These are phyloP conservation scores for Usnea hakonensis DNA, from an alignment of 495 filamentous ascomycete species.

Conservation along the genomic window DNA sequence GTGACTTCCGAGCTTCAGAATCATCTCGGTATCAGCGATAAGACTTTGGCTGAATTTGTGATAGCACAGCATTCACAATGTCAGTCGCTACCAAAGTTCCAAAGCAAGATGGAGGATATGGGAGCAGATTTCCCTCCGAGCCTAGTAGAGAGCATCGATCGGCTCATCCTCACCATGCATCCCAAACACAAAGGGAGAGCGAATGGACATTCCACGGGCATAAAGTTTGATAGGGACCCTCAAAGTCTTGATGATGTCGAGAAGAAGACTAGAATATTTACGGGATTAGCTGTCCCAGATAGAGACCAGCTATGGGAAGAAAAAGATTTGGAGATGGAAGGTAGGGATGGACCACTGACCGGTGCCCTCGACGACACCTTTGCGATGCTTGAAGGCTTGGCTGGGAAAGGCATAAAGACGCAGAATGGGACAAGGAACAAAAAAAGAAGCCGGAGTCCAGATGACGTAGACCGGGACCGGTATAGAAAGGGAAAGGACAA, in stretches of 20 bases:
- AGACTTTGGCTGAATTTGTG: conserved; percentile 90
- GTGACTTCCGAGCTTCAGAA: conserved; percentile 92
- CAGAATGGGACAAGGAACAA: conserved; percentile 36
- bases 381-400: conserved; percentile 79
- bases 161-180: conserved; percentile 81
- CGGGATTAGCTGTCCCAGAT: conserved; percentile 83
- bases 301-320: conserved; percentile 54
- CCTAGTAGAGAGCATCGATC: conserved; percentile 84
- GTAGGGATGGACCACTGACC: conserved; percentile 31
- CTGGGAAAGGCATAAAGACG: conserved; percentile 53
- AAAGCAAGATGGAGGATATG: conserved; percentile 60
- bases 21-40: conserved; percentile 86
- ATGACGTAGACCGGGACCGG: conserved; percentile 46
- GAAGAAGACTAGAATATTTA: conserved; percentile 72
- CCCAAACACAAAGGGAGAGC: conserved; percentile 53
- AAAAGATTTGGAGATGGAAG: conserved; percentile 31
- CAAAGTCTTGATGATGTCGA: conserved; percentile 43
- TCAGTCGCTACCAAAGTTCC: conserved; percentile 58
- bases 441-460: conserved; percentile 71
- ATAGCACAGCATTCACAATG: conserved; percentile 83
- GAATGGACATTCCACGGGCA: conserved; percentile 18
- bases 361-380: conserved; percentile 90
- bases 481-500: conserved; percentile 39
- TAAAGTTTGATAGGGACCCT: conserved; percentile 27
- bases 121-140: conserved; percentile 84